Evolutionary conservation across 352 stramenopile species (phyloP).

Genomic region (Globisporangium uncinulatum): DNA sequence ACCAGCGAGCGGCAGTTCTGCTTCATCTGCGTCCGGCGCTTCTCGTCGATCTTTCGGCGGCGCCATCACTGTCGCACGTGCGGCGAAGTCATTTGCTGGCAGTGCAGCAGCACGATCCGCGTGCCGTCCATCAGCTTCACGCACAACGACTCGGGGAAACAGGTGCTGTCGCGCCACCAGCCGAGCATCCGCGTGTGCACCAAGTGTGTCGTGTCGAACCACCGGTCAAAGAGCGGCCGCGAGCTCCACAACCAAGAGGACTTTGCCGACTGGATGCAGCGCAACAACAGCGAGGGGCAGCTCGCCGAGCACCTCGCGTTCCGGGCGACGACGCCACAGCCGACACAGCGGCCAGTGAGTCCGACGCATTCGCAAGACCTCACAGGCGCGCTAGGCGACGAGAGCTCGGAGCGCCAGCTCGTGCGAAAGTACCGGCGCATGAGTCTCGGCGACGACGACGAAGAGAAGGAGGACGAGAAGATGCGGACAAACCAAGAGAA

Average conservation of each 20-base stretch:
- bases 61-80: conserved; percentile 87
- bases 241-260: conserved; percentile 77
- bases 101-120: conserved; percentile 80
- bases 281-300: conserved; percentile 28
- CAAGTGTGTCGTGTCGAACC: conserved; percentile 74
- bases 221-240: conserved; percentile 64
- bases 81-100: conserved; percentile 85
- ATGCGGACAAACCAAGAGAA: conserved; percentile 23
- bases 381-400: conserved; percentile 32
- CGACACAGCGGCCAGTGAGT: conserved; percentile 36
- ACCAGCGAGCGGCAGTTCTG: conserved; percentile 71
- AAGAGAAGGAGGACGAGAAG: conserved; percentile 51
- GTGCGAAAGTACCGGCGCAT: conserved; percentile 50
- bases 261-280: conserved; percentile 77
- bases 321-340: conserved; percentile 18
- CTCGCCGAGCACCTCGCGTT: conserved; percentile 13
- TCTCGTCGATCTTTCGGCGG: conserved; percentile 79
- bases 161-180: conserved; percentile 72
- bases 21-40: conserved; percentile 74
- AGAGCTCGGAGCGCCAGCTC: conserved; percentile 22
- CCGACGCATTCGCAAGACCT: conserved; percentile 67
- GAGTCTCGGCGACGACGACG: conserved; percentile 64
- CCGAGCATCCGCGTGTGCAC: conserved; percentile 81
- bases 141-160: conserved; percentile 74
- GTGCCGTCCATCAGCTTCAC: conserved; percentile 83